phyloP scores from a whole-genome alignment of 257 asterid genomes.

The Penstemon davidsonii region DNA sequence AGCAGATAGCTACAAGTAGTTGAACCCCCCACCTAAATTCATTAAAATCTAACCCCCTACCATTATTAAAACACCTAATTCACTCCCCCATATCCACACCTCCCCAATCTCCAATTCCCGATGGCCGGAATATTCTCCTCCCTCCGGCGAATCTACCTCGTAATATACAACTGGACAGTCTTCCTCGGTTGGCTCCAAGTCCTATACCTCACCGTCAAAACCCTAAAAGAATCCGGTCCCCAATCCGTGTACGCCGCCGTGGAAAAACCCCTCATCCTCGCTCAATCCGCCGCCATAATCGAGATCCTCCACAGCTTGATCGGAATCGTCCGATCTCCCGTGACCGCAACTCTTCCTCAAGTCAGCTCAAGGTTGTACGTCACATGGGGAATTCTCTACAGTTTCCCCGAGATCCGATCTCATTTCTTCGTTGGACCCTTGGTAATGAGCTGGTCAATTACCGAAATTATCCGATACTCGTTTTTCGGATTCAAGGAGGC shows the following conservation, averaged over 20 bases:
- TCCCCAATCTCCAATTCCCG: not conserved
- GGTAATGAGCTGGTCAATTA: slow-evolving; percentile 86
- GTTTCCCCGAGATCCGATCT: slow-evolving; percentile 79
- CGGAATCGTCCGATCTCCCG: slow-evolving; percentile 91
- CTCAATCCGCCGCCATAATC: slow-evolving; percentile 82
- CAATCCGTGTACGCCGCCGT: slow-evolving; percentile 75
- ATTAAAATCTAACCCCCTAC: slow-evolving; percentile 5
- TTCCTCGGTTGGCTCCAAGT: slow-evolving; percentile 91
- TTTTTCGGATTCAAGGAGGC: slow-evolving; percentile 88
- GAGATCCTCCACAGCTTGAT: slow-evolving; percentile 61
- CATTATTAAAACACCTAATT: not conserved
- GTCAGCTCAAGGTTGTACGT: slow-evolving; percentile 79
- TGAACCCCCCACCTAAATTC: slow-evolving; percentile 34
- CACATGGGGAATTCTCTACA: slow-evolving; percentile 83
- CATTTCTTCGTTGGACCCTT: slow-evolving; percentile 64
- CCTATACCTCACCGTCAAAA: slow-evolving; percentile 58
- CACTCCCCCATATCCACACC: not conserved
- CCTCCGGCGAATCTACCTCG: slow-evolving; percentile 66
- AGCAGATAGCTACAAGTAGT: slow-evolving; percentile 16
- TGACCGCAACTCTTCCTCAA: slow-evolving; percentile 86
- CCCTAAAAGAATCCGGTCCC: slow-evolving; percentile 62
- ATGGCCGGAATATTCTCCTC: slow-evolving; percentile 67
- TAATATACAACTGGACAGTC: slow-evolving; percentile 73
- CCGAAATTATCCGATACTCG: slow-evolving; percentile 81
- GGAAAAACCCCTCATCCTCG: slow-evolving; percentile 72